Percentiles rank a stretch among this genome's conserved stretches.
phyloP scores from a whole-genome alignment of 2,329 filamentous ascomycete genomes.

The Colletotrichum cuscutae region DNA sequence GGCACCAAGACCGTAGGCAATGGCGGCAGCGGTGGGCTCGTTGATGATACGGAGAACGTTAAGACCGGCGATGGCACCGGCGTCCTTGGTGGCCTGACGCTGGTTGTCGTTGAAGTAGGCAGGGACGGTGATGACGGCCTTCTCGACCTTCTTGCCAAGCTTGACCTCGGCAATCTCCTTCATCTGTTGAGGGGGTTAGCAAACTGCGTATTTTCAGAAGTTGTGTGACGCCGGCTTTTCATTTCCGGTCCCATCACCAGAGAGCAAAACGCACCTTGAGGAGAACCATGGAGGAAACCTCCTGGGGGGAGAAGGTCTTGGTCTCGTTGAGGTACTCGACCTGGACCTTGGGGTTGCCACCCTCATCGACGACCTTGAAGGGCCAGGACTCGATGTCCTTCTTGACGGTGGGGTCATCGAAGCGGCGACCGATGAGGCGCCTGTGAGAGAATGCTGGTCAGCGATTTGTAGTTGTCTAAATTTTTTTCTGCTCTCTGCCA shows the following conservation, averaged over 20 bases:
- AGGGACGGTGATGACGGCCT: conserved; percentile 98
- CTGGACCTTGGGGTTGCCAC: conserved; percentile 89
- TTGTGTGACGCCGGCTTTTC: no score
- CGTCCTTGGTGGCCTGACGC: conserved; percentile 99
- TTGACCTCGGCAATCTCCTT: conserved; percentile 99
- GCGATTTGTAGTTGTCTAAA: neutral
- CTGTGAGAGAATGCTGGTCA: conserved; percentile 55
- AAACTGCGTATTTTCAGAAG: neutral
- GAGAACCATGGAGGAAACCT: conserved; percentile 99
- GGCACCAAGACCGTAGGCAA: conserved; percentile 95
- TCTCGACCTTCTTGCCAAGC: conserved; percentile 98
- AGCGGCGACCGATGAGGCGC: conserved; percentile 97
- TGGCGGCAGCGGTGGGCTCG: conserved; percentile 97
- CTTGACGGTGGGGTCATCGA: conserved; percentile 96
- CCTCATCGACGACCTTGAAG: conserved; percentile 96
- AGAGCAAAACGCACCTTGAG: conserved; percentile 76
- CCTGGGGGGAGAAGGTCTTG: conserved; percentile 97
- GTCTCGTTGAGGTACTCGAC: conserved; percentile 95
- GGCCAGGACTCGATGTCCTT: conserved; percentile 99
- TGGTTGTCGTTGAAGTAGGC: conserved; percentile 99
- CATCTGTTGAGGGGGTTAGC: conserved; percentile 71
- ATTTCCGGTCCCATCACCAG: neutral
- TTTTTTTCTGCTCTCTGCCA: neutral
- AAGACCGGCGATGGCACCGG: conserved; percentile 94
- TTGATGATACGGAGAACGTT: conserved; percentile 99